Conservation (phyloP, 257 asterid genomes). For the Lantana camara region DNA sequence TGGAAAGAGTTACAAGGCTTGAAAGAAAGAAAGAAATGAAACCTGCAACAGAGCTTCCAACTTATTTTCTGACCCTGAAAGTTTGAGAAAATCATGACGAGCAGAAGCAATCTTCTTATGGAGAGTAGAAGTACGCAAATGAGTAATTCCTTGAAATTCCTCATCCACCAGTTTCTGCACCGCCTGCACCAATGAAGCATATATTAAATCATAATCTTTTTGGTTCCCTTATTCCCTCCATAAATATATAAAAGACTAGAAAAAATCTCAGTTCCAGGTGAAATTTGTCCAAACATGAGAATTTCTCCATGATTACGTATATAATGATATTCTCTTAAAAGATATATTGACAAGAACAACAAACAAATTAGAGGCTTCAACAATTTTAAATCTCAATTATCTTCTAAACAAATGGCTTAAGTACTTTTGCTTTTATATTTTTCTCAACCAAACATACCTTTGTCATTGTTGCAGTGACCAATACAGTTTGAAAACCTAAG, state of each 20-base stretch:
- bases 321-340: not conserved
- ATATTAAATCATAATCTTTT: slow-evolving; percentile 6
- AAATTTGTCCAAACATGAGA: not conserved
- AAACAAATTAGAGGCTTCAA: not conserved
- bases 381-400: not conserved
- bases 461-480: slow-evolving; percentile 98
- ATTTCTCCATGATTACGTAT: not conserved
- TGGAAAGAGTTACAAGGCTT: slow-evolving; percentile 12
- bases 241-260: not conserved
- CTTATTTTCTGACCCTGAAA: slow-evolving; percentile 96
- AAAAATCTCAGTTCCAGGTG: not conserved
- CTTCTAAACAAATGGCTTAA: not conserved
- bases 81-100: slow-evolving; percentile 93
- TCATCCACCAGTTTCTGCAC: slow-evolving; percentile 90
- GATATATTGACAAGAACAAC: not conserved
- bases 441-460: slow-evolving; percentile 50
- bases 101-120: slow-evolving; percentile 95
- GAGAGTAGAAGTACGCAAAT: slow-evolving; percentile 85
- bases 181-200: slow-evolving; percentile 50
- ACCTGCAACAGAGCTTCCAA: slow-evolving; percentile 97
- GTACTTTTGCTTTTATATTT: slow-evolving; percentile 2
- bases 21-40: slow-evolving; percentile 19
- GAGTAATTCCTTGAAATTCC: slow-evolving; percentile 89
- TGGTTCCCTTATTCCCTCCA: not conserved
- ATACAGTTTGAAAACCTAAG: slow-evolving; percentile 81